A percentile compares a stretch with the other conserved stretches of the same genome.
Evolutionary conservation across 495 filamentous ascomycete species (phyloP).

Genomic region (Tuber microsphaerosporum): DNA sequence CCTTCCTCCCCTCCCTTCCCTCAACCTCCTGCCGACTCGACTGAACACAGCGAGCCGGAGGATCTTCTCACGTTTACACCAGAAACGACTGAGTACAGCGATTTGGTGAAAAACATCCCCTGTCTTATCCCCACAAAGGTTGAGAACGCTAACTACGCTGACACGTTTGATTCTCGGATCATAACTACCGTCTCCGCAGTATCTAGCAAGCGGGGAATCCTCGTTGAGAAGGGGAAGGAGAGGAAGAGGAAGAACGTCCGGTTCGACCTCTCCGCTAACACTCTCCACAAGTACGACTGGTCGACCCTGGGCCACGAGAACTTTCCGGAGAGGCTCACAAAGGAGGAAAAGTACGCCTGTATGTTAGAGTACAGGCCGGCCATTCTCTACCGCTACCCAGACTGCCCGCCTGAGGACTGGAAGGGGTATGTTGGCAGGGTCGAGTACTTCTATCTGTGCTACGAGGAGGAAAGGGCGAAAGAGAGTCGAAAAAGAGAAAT

Average conservation of each 20-base stretch:
- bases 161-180: background rate
- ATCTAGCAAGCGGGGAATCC: background rate
- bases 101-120: background rate
- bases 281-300: background rate
- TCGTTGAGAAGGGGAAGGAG: background rate
- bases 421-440: rapidly evolving
- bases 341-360: background rate
- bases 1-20: background rate
- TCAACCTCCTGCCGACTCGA: background rate
- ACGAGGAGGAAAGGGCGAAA: background rate
- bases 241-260: background rate
- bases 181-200: background rate
- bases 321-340: background rate
- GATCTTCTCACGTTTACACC: background rate
- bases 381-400: background rate
- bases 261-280: background rate
- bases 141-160: background rate
- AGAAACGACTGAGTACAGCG: background rate
- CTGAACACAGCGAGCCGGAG: background rate
- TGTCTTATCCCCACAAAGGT: background rate
- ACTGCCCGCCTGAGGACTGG: background rate
- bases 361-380: background rate
- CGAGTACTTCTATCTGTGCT: background rate
- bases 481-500: no score
- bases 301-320: background rate